Conservation (phyloP, 805 yeast genomes). For the Maudiozyma turicensis region DNA sequence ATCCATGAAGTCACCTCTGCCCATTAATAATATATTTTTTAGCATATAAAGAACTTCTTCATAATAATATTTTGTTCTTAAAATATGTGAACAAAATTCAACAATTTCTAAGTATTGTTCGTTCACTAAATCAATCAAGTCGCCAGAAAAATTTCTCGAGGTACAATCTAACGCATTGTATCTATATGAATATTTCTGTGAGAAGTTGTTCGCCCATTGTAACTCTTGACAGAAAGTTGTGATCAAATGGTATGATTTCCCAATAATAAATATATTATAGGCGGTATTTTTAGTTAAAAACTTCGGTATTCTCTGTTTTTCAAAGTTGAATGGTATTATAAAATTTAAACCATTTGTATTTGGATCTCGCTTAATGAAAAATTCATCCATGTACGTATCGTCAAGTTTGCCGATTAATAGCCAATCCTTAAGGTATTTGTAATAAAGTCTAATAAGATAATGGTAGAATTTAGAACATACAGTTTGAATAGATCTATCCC, state of each 20-base stretch:
- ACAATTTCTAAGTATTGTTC: conserved; percentile 45
- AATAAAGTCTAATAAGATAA: conserved; percentile 48
- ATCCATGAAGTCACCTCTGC: conserved; percentile 76
- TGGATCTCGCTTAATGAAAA: conserved; percentile 37
- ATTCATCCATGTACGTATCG: conserved; percentile 43
- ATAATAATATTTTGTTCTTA: conserved; percentile 42
- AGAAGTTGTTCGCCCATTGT: conserved; percentile 47
- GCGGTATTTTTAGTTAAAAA: conserved; percentile 34
- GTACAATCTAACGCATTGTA: conserved; percentile 6
- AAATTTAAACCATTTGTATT: conserved; percentile 6
- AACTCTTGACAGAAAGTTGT: conserved; percentile 56
- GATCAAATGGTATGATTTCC: conserved; percentile 60
- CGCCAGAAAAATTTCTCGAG: conserved; percentile 3
- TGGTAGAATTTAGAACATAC: conserved; percentile 37
- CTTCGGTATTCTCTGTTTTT: conserved; percentile 28
- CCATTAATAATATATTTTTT: conserved; percentile 58
- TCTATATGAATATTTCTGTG: conserved; percentile 20
- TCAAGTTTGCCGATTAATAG: conserved; percentile 52
- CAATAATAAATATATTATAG: conserved; percentile 49
- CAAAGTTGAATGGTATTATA: conserved; percentile 8
- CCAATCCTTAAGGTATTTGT: conserved; percentile 56
- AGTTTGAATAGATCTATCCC: conserved; percentile 45
- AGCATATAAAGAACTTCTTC: conserved; percentile 49
- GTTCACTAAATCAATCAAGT: conserved; percentile 30
- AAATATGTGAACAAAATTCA: conserved; percentile 38